Conservation (phyloP, 2,329 filamentous ascomycete genomes). For the Epichloe elymi region DNA sequence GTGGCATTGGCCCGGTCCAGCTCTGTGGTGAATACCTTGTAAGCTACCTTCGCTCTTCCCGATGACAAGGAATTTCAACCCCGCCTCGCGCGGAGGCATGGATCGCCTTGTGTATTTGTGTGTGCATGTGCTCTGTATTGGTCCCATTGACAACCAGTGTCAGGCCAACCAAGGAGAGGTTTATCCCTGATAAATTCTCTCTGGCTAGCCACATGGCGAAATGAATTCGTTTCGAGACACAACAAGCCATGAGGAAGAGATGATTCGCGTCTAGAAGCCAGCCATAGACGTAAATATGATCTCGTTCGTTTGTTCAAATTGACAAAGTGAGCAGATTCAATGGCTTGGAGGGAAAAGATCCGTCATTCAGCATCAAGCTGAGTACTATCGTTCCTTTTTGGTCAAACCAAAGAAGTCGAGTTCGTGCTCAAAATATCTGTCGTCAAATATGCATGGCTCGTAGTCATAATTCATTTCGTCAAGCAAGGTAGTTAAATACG, state of each 20-base stretch:
- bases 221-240: not conserved
- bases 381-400: conserved; percentile 14
- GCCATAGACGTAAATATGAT: conserved; percentile 10
- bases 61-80: not conserved
- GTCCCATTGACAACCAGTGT: conserved; percentile 33
- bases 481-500: conserved; percentile 27
- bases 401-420: conserved; percentile 9
- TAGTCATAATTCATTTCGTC: conserved; percentile 33
- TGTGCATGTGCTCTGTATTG: conserved; percentile 9
- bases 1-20: conserved; percentile 12
- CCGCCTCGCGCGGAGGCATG: conserved; percentile 5
- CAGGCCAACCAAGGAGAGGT: conserved; percentile 18
- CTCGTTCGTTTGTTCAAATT: not conserved
- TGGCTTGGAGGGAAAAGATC: conserved; percentile 14
- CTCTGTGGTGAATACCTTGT: conserved; percentile 16
- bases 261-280: conserved; percentile 13
- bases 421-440: conserved; percentile 3
- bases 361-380: conserved; percentile 21
- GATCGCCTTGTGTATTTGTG: not conserved
- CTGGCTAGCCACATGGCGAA: conserved; percentile 23
- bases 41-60: conserved; percentile 17
- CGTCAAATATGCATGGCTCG: conserved; percentile 24
- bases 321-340: conserved; percentile 13
- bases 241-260: conserved; percentile 16
- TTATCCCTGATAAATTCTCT: conserved; percentile 24